Evolutionary conservation across 1,284 basidiomycete genomes (phyloP).

Genomic region (Xerocomus minutiporus): DNA sequence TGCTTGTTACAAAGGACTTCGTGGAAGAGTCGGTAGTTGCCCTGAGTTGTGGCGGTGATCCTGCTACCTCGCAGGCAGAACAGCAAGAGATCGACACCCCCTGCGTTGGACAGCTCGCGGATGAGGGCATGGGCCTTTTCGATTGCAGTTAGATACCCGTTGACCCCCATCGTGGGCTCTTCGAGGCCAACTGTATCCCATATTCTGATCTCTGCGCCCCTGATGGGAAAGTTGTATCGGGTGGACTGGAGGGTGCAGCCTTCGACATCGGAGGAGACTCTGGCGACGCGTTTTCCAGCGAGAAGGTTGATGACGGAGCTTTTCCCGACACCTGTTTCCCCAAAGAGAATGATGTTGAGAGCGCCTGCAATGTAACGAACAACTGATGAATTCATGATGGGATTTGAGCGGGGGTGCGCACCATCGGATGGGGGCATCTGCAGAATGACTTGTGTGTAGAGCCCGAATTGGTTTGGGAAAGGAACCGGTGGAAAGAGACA

Average conservation of each 20-base stretch:
- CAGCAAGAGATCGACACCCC: conserved; percentile 36
- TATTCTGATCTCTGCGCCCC: conserved; percentile 14
- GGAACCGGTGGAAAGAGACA: conserved; percentile 1
- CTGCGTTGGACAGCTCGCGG: conserved; percentile 23
- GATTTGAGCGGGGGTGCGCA: conserved; percentile 6
- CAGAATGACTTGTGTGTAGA: conserved; percentile 5
- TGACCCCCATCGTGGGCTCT: conserved; percentile 32
- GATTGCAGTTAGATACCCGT: conserved; percentile 31
- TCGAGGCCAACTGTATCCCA: conserved; percentile 42
- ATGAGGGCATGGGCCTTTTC: conserved; percentile 35
- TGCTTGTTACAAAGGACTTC: conserved; percentile 33
- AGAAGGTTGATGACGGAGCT: conserved; percentile 34
- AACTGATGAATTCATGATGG: conserved; percentile 1
- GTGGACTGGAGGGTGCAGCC: conserved; percentile 27
- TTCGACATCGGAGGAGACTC: conserved; percentile 25
- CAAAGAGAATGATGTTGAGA: conserved; percentile 30
- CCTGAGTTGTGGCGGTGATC: conserved; percentile 32
- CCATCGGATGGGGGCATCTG: conserved; percentile 21
- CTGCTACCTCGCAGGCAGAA: conserved; percentile 38
- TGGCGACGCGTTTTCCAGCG: conserved; percentile 23
- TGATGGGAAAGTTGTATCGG: conserved; percentile 16
- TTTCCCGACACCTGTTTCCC: conserved; percentile 32
- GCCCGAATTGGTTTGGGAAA: conserved; percentile 1
- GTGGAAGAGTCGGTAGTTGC: conserved; percentile 37
- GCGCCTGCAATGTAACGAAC: background rate